A percentile compares a stretch with the other conserved stretches of the same genome.
Evolutionary conservation across 2,329 filamentous ascomycete species (phyloP).

Genomic region (Trichoderma cornu-damae): DNA sequence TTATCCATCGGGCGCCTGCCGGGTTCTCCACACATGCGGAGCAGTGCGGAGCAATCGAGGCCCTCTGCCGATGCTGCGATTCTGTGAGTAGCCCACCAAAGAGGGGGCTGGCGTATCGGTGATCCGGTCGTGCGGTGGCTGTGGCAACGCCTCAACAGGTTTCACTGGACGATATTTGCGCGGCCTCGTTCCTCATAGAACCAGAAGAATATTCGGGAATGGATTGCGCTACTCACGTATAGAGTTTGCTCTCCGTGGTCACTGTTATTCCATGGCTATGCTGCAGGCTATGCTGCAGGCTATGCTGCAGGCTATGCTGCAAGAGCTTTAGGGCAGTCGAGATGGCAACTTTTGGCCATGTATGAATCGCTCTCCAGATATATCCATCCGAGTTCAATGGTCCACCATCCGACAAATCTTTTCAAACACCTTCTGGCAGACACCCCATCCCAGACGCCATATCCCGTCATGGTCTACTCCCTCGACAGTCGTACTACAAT

Average conservation of each 20-base stretch:
- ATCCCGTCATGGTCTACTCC: slow-evolving; percentile 28
- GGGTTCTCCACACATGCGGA: neutral
- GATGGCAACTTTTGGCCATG: too few relatives aligned
- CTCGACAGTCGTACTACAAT: slow-evolving; percentile 22
- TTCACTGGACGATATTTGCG: neutral
- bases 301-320: too few relatives aligned
- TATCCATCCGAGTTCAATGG: neutral
- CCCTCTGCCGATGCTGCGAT: neutral
- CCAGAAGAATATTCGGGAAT: too few relatives aligned
- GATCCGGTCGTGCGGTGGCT: neutral
- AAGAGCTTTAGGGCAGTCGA: too few relatives aligned
- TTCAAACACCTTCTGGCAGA: slow-evolving; percentile 21
- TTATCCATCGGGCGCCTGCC: neutral
- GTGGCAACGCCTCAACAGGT: neutral
- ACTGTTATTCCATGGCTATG: too few relatives aligned
- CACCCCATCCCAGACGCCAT: slow-evolving; percentile 24
- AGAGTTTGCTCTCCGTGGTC: too few relatives aligned
- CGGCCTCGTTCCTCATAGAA: neutral
- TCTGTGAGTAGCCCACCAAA: neutral
- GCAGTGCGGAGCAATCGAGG: neutral
- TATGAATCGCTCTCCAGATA: neutral
- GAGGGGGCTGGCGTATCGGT: neutral
- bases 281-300: too few relatives aligned
- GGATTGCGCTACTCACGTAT: too few relatives aligned
- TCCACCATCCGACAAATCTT: slow-evolving; percentile 5